Percentiles rank a stretch among this genome's conserved stretches.
These are phyloP conservation scores for Potentilla sterilis DNA, from an alignment of 306 rosid species.

Conservation along the genomic window DNA sequence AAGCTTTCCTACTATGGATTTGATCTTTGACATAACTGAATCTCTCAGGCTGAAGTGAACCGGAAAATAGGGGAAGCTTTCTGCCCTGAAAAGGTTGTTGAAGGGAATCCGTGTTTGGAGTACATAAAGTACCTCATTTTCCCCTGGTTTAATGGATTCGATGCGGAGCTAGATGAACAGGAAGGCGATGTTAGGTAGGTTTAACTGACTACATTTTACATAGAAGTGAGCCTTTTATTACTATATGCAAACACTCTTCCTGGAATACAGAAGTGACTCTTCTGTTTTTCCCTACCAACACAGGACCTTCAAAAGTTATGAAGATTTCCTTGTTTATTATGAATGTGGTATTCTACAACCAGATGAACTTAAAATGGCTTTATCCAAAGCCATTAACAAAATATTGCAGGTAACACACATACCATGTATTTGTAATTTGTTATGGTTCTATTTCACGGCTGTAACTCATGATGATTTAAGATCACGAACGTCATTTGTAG, in stretches of 20 bases:
- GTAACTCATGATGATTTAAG: neutral
- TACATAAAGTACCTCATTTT: slow-evolving; percentile 60
- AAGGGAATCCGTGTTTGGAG: slow-evolving; percentile 86
- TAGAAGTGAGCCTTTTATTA: neutral
- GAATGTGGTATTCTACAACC: slow-evolving; percentile 69
- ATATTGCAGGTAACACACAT: slow-evolving; percentile 58
- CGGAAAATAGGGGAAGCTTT: slow-evolving; percentile 74
- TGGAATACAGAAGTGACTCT: slow-evolving; percentile 10
- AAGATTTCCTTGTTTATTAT: slow-evolving; percentile 57
- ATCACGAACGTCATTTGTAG: neutral
- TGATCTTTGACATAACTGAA: slow-evolving; percentile 10
- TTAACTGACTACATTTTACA: slow-evolving; percentile 10
- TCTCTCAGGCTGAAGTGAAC: slow-evolving; percentile 69
- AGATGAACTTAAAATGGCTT: slow-evolving; percentile 66
- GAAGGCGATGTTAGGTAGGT: slow-evolving; percentile 77
- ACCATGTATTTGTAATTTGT: neutral
- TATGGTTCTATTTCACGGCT: neutral
- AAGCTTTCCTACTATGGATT: neutral
- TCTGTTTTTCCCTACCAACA: neutral
- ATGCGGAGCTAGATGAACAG: slow-evolving; percentile 52
- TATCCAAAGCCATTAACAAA: slow-evolving; percentile 67
- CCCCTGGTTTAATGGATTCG: slow-evolving; percentile 76
- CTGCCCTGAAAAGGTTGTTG: slow-evolving; percentile 69
- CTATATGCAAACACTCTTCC: neutral
- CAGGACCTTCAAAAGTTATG: slow-evolving; percentile 61